Conservation (phyloP, 2,329 filamentous ascomycete genomes). For the Epichloe aotearoae region DNA sequence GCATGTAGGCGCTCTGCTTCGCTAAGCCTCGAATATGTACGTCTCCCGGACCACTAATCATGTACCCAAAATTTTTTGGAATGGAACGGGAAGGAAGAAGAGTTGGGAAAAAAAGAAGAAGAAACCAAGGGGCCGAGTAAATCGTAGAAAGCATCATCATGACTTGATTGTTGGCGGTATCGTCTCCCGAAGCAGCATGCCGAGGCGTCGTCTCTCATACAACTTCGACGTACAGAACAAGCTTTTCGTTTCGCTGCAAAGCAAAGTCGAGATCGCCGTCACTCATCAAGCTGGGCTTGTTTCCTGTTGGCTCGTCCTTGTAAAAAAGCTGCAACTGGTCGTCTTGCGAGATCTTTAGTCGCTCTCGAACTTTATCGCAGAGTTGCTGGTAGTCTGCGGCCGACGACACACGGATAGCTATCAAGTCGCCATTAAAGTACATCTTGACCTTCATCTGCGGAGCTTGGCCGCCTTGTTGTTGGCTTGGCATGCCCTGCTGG, state of each 20-base stretch:
- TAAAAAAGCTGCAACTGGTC: slow-evolving; percentile 73
- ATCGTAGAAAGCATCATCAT: neutral
- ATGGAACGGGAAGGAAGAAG: neutral
- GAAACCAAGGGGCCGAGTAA: neutral
- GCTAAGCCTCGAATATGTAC: slow-evolving; percentile 10
- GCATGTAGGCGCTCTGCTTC: slow-evolving; percentile 11
- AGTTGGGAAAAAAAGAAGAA: neutral
- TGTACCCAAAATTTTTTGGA: slow-evolving; percentile 9
- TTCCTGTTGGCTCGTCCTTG: slow-evolving; percentile 68
- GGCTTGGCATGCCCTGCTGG: slow-evolving; percentile 16
- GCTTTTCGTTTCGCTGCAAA: slow-evolving; percentile 72
- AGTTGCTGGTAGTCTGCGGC: slow-evolving; percentile 69
- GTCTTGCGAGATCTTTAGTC: slow-evolving; percentile 57
- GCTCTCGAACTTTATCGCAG: slow-evolving; percentile 71
- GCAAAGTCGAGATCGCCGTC: slow-evolving; percentile 73
- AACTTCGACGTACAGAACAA: slow-evolving; percentile 60
- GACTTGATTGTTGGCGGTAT: neutral
- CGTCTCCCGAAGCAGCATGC: neutral
- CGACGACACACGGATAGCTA: slow-evolving; percentile 75
- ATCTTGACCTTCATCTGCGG: slow-evolving; percentile 83
- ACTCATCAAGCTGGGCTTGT: slow-evolving; percentile 61
- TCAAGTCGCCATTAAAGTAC: slow-evolving; percentile 82
- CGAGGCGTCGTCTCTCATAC: slow-evolving; percentile 19
- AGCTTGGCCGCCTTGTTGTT: slow-evolving; percentile 19
- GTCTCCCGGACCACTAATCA: slow-evolving; percentile 16